Evolutionary conservation across 768 basidiomycete species (phyloP).

Genomic region (Leccinum barrowsii): DNA sequence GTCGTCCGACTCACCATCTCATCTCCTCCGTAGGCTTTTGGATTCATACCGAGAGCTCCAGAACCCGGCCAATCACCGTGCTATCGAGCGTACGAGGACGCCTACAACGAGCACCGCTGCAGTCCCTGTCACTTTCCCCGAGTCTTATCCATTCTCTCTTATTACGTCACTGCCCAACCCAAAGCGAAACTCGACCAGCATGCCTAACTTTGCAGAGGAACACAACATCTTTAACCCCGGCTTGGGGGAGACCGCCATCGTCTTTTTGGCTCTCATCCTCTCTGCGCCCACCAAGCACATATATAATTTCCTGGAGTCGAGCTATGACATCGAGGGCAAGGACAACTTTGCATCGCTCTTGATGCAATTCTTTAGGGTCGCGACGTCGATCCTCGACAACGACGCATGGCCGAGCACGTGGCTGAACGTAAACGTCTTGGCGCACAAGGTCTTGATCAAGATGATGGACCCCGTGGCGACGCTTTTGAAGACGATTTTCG

Average conservation of each 20-base stretch:
- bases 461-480: slow-evolving; percentile 80
- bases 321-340: slow-evolving; percentile 84
- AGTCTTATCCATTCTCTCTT: slow-evolving; percentile 90
- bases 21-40: slow-evolving; percentile 51
- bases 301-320: slow-evolving; percentile 71
- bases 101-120: slow-evolving; percentile 53
- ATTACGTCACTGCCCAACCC: slow-evolving; percentile 61
- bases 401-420: slow-evolving; percentile 88
- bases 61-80: slow-evolving; percentile 57
- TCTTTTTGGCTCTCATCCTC: slow-evolving; percentile 76
- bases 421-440: slow-evolving; percentile 87
- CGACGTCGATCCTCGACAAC: slow-evolving; percentile 75
- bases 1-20: slow-evolving; percentile 3
- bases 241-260: slow-evolving; percentile 82
- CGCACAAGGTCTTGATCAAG: slow-evolving; percentile 84
- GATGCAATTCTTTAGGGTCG: slow-evolving; percentile 76
- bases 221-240: slow-evolving; percentile 65
- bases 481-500: slow-evolving; percentile 76
- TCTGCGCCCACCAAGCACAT: slow-evolving; percentile 79
- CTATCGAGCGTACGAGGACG: slow-evolving; percentile 65
- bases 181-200: slow-evolving; percentile 40
- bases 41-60: slow-evolving; percentile 88
- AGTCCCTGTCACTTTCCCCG: slow-evolving; percentile 83
- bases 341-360: slow-evolving; percentile 73
- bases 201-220: slow-evolving; percentile 41